These are phyloP conservation scores for Fusarium newnesense DNA, from an alignment of 2,329 filamentous ascomycete genomes.

Conservation along the genomic window DNA sequence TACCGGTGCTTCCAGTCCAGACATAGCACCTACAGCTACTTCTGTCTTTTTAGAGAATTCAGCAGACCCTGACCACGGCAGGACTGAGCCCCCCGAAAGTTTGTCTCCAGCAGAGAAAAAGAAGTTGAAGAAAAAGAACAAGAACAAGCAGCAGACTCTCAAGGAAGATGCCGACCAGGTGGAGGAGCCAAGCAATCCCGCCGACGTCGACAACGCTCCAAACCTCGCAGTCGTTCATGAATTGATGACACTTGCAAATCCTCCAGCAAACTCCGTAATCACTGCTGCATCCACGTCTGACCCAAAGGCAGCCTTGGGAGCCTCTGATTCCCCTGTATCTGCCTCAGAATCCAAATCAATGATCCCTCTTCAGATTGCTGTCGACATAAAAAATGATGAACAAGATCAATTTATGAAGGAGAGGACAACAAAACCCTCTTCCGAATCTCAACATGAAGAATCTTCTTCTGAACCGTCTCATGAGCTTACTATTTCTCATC, in stretches of 20 bases:
- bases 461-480: neutral
- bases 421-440: neutral
- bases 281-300: neutral
- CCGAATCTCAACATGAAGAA: neutral
- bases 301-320: neutral
- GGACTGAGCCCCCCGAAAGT: neutral
- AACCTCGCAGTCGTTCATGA: neutral
- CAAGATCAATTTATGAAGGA: neutral
- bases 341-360: neutral
- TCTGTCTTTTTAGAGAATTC: neutral
- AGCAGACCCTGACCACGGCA: neutral
- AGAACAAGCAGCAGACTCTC: neutral
- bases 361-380: neutral
- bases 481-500: neutral
- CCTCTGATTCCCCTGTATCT: neutral
- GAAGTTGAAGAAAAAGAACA: constrained; percentile 11
- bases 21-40: neutral
- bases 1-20: neutral
- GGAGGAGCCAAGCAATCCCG: neutral
- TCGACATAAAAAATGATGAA: neutral
- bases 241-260: neutral
- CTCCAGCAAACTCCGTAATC: neutral
- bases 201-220: neutral
- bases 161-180: neutral
- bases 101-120: constrained; percentile 17